A percentile compares a stretch with the other conserved stretches of the same genome.
Evolutionary conservation across 2,329 filamentous ascomycete genomes (phyloP).

Genomic region (Neonectria ditissima): DNA sequence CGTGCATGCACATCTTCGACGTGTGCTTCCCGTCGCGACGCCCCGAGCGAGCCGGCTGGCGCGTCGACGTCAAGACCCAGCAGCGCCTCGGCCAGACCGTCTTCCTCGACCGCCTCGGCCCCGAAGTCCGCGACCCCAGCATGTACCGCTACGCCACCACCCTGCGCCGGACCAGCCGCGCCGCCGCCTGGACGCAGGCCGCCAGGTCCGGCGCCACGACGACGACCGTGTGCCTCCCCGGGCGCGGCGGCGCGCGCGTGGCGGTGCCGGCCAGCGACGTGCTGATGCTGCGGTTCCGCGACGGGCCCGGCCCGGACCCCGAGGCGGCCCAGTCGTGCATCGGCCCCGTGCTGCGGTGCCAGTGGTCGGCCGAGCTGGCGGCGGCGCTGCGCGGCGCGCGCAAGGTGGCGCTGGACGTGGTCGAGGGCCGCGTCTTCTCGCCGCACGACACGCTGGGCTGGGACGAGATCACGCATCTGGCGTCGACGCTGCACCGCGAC

Average conservation of each 20-base stretch:
- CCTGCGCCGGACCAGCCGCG: slow-evolving; percentile 25
- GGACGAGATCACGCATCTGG: slow-evolving; percentile 47
- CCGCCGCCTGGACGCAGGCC: slow-evolving; percentile 20
- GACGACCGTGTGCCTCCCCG: slow-evolving; percentile 44
- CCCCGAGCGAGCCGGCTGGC: slow-evolving; percentile 19
- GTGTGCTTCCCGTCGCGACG: slow-evolving; percentile 45
- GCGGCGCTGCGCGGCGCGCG: slow-evolving; percentile 40
- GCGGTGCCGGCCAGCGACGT: slow-evolving; percentile 44
- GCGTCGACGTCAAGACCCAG: slow-evolving; percentile 6
- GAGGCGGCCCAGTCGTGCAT: slow-evolving; percentile 37
- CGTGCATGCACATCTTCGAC: slow-evolving; percentile 47
- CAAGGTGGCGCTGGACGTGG: slow-evolving; percentile 46
- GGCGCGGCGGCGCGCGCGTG: slow-evolving; percentile 37
- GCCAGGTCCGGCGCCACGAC: slow-evolving; percentile 30
- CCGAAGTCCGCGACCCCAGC: slow-evolving; percentile 29
- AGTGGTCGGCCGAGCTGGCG: slow-evolving; percentile 47
- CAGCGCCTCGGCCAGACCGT: slow-evolving; percentile 24
- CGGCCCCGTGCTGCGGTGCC: slow-evolving; percentile 43
- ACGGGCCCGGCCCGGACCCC: slow-evolving; percentile 25
- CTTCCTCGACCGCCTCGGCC: slow-evolving; percentile 37
- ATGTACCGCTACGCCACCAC: slow-evolving; percentile 29
- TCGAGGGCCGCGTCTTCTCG: slow-evolving; percentile 40
- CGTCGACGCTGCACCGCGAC: slow-evolving; percentile 44
- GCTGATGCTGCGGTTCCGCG: slow-evolving; percentile 45
- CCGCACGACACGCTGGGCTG: slow-evolving; percentile 31